Conservation (phyloP, 2,329 filamentous ascomycete genomes). For the Colletotrichum plurivorum region DNA sequence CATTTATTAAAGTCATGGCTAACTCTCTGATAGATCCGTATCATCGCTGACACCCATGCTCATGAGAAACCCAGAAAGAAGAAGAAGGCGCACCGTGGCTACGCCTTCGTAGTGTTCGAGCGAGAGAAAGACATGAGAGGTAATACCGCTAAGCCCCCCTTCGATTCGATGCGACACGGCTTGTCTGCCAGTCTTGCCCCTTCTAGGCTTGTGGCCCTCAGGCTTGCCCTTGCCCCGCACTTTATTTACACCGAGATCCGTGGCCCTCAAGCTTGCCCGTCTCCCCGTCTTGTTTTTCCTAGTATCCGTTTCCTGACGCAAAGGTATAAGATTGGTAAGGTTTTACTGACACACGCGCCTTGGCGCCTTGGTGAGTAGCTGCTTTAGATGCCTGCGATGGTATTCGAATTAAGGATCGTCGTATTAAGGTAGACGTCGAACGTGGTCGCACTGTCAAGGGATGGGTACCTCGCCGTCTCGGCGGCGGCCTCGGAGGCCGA, state of each 20-base stretch:
- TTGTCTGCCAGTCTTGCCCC: conserved; percentile 43
- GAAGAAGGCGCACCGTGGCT: conserved; percentile 87
- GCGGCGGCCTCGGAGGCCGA: conserved; percentile 91
- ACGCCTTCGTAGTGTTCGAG: conserved; percentile 97
- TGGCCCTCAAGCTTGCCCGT: conserved; percentile 72
- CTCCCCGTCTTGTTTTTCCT: conserved; percentile 52
- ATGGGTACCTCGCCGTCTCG: conserved; percentile 93
- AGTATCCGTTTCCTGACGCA: conserved; percentile 42
- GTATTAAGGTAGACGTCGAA: conserved; percentile 95
- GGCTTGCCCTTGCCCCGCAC: conserved; percentile 55
- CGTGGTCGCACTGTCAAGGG: conserved; percentile 93
- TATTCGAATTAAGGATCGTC: conserved; percentile 91
- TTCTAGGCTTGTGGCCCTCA: conserved; percentile 59
- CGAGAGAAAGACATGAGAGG: conserved; percentile 99
- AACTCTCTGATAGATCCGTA: conserved; percentile 78
- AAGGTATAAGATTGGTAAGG: conserved; percentile 67
- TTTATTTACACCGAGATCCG: conserved; percentile 63
- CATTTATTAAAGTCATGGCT: conserved; percentile 20
- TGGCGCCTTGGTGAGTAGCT: conserved; percentile 78
- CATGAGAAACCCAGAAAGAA: conserved; percentile 80
- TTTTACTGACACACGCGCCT: conserved; percentile 77
- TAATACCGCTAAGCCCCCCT: conserved; percentile 65
- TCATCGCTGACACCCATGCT: conserved; percentile 83
- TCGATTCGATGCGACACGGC: conserved; percentile 26
- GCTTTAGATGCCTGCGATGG: conserved; percentile 90